Evolutionary conservation across 192 early-diverging fungal genomes (phyloP), one percentile per base, ranked within the genome.

Genomic region (Backusella westeae): DNA sequence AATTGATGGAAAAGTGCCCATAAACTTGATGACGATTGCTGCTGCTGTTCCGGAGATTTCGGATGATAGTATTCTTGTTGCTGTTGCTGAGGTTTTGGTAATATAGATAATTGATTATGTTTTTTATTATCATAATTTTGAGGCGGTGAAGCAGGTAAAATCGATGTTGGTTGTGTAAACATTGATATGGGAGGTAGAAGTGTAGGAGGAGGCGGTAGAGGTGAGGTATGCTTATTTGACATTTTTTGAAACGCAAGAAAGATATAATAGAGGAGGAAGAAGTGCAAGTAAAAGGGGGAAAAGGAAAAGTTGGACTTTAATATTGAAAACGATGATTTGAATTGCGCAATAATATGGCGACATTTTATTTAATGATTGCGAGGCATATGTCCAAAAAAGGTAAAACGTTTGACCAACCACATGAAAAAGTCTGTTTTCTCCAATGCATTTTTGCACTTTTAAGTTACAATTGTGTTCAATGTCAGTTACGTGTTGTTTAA

Each of bases 111-210:
- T 63, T 63, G 56, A 8, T 68, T 71, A 32, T 36, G 21, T 46
- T 14, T 41, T 42, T 63, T 59, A 34, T 35, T 44, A 46, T 79
- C 49, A 34, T 36, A 17, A 34, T 63, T 53, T 19, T 44, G 39
- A 0, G 74, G 32, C 41, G 66, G 38, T 26, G 78, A 59, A 36
- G 26, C 49, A 7, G 59, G 35, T 66, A 44, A 21, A 34, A 72
- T 41, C 15, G 73, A 41, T 9, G 32, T 9, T 32, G 46, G 32
- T 39, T 75, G 69, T 12, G 75, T 32, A 26, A 81, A 36, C 32
- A 67, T 65, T 70, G 80, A 81, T 19, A 81, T 77, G 12, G 80
- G 80, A 38, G 80, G 80, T 19, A 81, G 42, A 44, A 77, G 38
- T 19, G 80, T 41, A 36, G 34, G 46, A 34, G 53, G 53, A 34